Base-by-base conservation (phyloP, 2,329 filamentous ascomycete genomes). In the Aspergillus pseudoterreus region DNA sequence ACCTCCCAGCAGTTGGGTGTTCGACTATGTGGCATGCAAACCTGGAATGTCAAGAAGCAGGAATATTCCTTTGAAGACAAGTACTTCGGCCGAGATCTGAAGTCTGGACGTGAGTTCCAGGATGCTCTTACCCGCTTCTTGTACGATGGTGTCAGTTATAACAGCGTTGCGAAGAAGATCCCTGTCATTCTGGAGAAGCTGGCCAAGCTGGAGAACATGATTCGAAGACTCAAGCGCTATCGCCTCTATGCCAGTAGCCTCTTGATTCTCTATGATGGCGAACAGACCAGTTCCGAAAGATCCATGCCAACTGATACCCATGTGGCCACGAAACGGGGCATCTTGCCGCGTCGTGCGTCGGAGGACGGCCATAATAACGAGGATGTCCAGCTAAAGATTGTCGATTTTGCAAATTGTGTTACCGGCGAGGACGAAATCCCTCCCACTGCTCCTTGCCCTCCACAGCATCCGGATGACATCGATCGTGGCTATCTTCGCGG, bases 351-450 rank as follows among this genome's bases (percentile, higher is more conserved):
- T 24, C 65, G 63, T 43, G 58, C 51, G 9, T 64, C 66, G 19
- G 63, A 67, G 3, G 72, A 75, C 15, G 65, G 63, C 11, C 68
- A 70, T 49, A 73, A 67, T 43, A 69, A 66, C 33, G 61, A 63
- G 6, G 66, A 73, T 4, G 77, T 80, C 43, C 89, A 96, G 69
- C 85, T 99, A 74, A 96, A 96, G 72, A 95, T 99, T 69, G 92
- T 96, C 51, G 94, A 99, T 71, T 99, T 99, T 75, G 94, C 94
- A 57, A 99, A 99, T 69, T 96, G 92, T 65, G 86, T 97, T 33
- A 97, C 92, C 1, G 88, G 90, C 4, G 87, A 94, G 58, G 91
- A 96, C 63, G 68, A 73, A 45, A 63, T 82, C 3, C 73, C 80
- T 1, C 72, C 84, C 10, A 78, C 83, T 53, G 73, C 78, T 1